Base-by-base conservation (phyloP, 139 green algal genomes). In the Tetradesmus lagerheimii region DNA sequence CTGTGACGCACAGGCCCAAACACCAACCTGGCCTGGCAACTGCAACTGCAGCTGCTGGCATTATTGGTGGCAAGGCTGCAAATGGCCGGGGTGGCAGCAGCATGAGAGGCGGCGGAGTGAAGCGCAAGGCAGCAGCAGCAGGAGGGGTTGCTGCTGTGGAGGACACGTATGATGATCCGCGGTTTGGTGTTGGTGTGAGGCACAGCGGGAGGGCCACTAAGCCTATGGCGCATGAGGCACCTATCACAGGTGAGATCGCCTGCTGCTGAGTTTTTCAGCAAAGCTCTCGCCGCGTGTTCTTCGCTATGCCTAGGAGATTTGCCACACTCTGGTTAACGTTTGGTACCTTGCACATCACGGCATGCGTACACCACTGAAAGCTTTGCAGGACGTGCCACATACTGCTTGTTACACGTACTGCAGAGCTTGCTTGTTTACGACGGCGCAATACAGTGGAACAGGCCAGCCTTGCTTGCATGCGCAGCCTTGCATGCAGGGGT, bases 1-100 rank as follows among this genome's bases (percentile, higher is more conserved):
- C 97, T 50, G 15, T 85, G 66, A 93, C 93, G 29, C 47, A 83
- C 64, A 85, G 64, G 16, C 62, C 74, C n/a, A 62, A 76, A 38
- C 66, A 37, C 45, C 2, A 2, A 4, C n/a, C 80, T 39, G 75
- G 75, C 75, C 15, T 71, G 57, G 35, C 16, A 29, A 15, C 35
- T 81, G 75, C 47, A 1, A 37, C 41, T 27, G 85, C 85, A 23
- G 67, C 71, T 39, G 64, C 67, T n/a, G 50, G 39, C 31, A 23
- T 1, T 11, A 71, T 18, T 62, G 47, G 57, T n/a, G 57, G 57
- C 57, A 71, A 4, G 31, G 14, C 31, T 23, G 34, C 84, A 39
- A 41, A 37, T 11, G 84, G 66, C 6, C 23, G 2, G 29, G 4
- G 15, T 31, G 34, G 45, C 75, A 0, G 23, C n/a, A 50, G 71